Percentiles rank a stretch among this genome's conserved stretches.
Evolutionary conservation across 2,329 filamentous ascomycete species (phyloP).

Genomic region (Colletotrichum kahawae): DNA sequence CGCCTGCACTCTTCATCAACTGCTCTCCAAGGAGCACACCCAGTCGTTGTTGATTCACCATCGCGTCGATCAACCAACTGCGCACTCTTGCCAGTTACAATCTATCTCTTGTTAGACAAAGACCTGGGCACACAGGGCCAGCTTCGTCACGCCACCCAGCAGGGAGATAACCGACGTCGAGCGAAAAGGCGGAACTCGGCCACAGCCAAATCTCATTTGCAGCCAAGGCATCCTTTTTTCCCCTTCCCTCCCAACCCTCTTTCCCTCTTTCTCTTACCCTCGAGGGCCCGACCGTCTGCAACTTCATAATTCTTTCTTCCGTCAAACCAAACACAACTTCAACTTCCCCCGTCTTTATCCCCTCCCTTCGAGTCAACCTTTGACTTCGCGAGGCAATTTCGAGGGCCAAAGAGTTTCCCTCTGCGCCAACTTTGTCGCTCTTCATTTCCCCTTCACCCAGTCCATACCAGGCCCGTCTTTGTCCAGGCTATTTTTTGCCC

Average conservation of each 20-base stretch:
- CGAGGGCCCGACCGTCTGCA: conserved; percentile 11
- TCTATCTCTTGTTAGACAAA: background rate
- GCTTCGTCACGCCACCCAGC: conserved; percentile 16
- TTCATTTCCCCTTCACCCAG: conserved; percentile 18
- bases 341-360: background rate
- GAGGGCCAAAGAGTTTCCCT: background rate
- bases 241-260: background rate
- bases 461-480: conserved; percentile 18
- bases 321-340: background rate
- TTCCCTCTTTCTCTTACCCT: background rate
- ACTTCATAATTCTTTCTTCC: background rate
- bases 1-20: background rate
- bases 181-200: conserved; percentile 22
- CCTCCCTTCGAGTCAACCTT: background rate
- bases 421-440: conserved; percentile 16
- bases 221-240: conserved; percentile 20
- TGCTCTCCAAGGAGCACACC: background rate
- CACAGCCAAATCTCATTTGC: conserved; percentile 15
- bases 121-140: background rate
- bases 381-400: background rate
- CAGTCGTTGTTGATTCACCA: background rate
- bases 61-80: background rate
- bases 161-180: conserved; percentile 21
- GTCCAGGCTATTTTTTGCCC: conserved; percentile 7
- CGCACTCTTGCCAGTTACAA: background rate